Evolutionary conservation across 352 stramenopile species (phyloP).

Genomic region (Thraustochytrium striatum): DNA sequence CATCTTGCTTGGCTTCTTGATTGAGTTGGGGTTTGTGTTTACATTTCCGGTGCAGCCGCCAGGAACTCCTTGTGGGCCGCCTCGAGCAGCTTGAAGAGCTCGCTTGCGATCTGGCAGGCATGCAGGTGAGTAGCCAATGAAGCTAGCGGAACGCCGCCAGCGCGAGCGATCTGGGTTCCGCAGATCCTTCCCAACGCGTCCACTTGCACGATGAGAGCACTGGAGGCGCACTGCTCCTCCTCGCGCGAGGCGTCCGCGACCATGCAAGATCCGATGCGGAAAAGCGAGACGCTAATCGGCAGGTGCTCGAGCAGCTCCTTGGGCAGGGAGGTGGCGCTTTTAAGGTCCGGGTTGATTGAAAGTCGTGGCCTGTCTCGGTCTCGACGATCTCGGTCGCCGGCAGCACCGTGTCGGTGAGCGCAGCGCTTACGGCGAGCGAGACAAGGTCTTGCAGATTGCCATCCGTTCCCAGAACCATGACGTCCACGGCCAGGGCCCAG

Average conservation of each 20-base stretch:
- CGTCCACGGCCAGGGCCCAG: neutral
- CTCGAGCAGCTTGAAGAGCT: neutral
- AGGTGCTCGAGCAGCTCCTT: neutral
- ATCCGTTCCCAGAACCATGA: neutral
- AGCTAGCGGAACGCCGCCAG: neutral
- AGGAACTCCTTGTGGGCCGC: too few species aligned
- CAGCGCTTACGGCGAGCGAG: neutral
- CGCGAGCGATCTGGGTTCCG: neutral
- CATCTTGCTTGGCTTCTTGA: too few species aligned
- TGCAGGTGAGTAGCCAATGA: neutral
- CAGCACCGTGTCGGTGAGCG: neutral
- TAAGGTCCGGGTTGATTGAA: neutral
- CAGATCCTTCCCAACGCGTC: neutral
- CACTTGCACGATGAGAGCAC: neutral
- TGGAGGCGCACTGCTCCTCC: neutral
- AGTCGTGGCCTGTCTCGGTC: neutral
- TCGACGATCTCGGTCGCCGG: neutral
- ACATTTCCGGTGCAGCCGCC: too few species aligned
- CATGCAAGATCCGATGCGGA: neutral
- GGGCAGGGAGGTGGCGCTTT: neutral
- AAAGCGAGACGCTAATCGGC: neutral
- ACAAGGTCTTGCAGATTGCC: neutral
- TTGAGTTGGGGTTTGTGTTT: too few species aligned
- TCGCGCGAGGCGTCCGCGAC: neutral
- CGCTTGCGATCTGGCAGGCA: neutral